phyloP scores from a whole-genome alignment of 192 early-diverging fungal species.

The Coemansia pectinata region DNA sequence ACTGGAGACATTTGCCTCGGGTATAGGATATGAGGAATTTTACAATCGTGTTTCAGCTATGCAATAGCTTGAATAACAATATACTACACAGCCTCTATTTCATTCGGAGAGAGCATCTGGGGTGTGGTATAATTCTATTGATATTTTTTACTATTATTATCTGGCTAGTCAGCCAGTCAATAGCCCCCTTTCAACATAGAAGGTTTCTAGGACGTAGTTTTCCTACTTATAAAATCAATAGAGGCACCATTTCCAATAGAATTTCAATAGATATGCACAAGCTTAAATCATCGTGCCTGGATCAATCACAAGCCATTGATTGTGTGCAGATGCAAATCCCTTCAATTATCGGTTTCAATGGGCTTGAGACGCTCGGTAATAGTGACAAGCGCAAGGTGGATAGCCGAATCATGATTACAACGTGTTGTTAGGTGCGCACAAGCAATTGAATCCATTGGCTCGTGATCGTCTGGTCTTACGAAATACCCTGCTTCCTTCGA shows the following conservation, averaged over 20 bases:
- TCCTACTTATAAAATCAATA: background rate
- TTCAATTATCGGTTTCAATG: background rate
- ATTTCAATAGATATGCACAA: background rate
- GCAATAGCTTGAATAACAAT: too few relatives aligned
- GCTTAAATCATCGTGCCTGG: background rate
- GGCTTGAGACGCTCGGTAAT: background rate
- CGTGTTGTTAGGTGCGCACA: background rate
- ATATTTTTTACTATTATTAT: too few relatives aligned
- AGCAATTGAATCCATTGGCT: background rate
- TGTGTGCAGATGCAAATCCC: background rate
- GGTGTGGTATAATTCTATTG: too few relatives aligned
- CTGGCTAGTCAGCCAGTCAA: too few relatives aligned
- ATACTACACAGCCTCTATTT: too few relatives aligned
- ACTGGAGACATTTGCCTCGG: background rate
- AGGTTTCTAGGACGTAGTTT: background rate
- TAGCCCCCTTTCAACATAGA: background rate
- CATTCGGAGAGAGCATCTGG: too few relatives aligned
- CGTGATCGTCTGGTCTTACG: background rate
- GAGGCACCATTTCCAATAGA: background rate
- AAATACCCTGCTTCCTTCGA: background rate
- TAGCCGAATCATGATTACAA: background rate
- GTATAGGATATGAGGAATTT: background rate
- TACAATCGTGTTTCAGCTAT: background rate
- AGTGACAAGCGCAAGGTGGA: background rate
- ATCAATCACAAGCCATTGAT: background rate